Percentiles rank a stretch among this genome's conserved stretches.
phyloP scores from a whole-genome alignment of 192 early-diverging fungal genomes.

The Coemansia sp. region DNA sequence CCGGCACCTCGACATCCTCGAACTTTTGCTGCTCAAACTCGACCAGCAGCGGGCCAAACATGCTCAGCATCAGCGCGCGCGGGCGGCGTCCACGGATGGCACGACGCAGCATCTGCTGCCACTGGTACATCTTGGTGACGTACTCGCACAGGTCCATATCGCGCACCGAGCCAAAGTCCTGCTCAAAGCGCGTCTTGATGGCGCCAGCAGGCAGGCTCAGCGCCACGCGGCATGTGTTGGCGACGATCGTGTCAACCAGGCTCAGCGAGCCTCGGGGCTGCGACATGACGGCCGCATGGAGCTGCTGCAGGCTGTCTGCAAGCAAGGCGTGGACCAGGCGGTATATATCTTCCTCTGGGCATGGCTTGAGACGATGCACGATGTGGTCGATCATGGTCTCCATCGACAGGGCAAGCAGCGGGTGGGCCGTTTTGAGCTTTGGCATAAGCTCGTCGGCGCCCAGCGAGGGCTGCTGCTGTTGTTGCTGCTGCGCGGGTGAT shows the following conservation, averaged over 20 bases:
- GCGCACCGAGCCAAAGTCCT: conserved; percentile 88
- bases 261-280: conserved; percentile 19
- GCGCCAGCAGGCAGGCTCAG: conserved; percentile 73
- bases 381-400: conserved; percentile 99
- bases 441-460: conserved; percentile 91
- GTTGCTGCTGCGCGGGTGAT: conserved; percentile 17
- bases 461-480: conserved; percentile 11
- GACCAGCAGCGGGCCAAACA: conserved; percentile 86
- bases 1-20: conserved; percentile 98
- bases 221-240: conserved; percentile 84
- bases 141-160: conserved; percentile 76
- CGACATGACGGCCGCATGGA: conserved; percentile 41
- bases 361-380: conserved; percentile 87
- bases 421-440: conserved; percentile 90
- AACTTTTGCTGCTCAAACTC: conserved; percentile 99
- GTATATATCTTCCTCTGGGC: conserved; percentile 97
- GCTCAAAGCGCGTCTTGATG: conserved; percentile 72
- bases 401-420: conserved; percentile 91
- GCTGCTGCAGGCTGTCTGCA: conserved; percentile 79
- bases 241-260: conserved; percentile 36
- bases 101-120: conserved; percentile 91
- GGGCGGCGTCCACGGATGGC: conserved; percentile 81
- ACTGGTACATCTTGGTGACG: conserved; percentile 81
- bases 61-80: conserved; percentile 76
- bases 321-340: conserved; percentile 88